Evolutionary conservation across 495 filamentous ascomycete species (phyloP), one percentile per base, ranked within the genome.

Genomic region (Penicillium daleae): DNA sequence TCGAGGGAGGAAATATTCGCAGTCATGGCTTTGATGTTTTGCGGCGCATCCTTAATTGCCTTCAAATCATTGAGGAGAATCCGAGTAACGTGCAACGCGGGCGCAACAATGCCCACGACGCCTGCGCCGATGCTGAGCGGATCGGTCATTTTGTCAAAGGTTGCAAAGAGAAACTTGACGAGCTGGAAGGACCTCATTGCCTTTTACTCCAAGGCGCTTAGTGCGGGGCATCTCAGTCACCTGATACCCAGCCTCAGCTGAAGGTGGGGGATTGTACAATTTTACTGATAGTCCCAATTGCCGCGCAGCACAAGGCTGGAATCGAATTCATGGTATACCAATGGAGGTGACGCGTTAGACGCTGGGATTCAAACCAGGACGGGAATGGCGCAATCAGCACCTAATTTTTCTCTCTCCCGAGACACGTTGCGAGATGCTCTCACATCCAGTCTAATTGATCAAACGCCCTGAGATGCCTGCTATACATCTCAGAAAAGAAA

Each of bases 11-110:
- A 39, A 15, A 81, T 60, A 49, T 76, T 64, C 19, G 71, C 71
- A 26, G 55, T 57, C 19, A 81, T 69, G n/a, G 58, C 54, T 29
- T 71, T 61, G 40, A 79, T 50, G 46, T 69, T 69, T 46, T 72
- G 61, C 24, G 73, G 75, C 13, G 76, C 75, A 66, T 80, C 74
- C 55, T 66, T 75, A 39, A 82, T 66, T 39, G 78, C 60, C 59
- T 73, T 60, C 33, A 81, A 59, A 64, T 79, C 79, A 24, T 66
- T 64, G 49, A 72, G 59, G 33, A 79, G 71, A 27, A 78, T 64
- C 37, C 69, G 68, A 56, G 71, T 71, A 50, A 66, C 66, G 40
- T 80, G 76, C 42, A 78, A 63, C 53, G 75, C 74, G 59, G 75
- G 74, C 24, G 63, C 68, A 64, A 71, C 64, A 56, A 80, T 67